phyloP scores from a whole-genome alignment of 331 rosid genomes.

The Quercus phellos region DNA sequence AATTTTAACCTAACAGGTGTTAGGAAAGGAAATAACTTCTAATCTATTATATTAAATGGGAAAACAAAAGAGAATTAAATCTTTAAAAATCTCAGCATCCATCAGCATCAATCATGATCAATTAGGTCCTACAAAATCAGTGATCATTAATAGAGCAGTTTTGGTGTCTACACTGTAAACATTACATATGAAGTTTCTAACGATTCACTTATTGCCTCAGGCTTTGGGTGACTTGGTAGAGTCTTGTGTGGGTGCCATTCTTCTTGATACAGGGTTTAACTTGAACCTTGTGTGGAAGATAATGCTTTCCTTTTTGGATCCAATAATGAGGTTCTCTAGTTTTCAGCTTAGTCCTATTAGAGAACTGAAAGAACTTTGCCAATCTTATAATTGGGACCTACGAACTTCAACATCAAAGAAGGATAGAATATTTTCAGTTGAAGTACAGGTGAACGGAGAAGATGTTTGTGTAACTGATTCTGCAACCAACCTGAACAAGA shows the following conservation, averaged over 20 bases:
- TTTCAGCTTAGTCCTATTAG: constrained; percentile 74
- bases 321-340: constrained; percentile 65
- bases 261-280: constrained; percentile 84
- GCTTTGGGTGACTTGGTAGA: constrained; percentile 89
- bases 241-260: constrained; percentile 86
- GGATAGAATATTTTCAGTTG: constrained; percentile 37
- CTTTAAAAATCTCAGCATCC: too few relatives aligned
- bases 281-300: constrained; percentile 62
- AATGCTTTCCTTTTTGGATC: constrained; percentile 71
- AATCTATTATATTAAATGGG: too few relatives aligned
- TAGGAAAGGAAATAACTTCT: too few relatives aligned
- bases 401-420: constrained; percentile 20
- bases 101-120: too few relatives aligned
- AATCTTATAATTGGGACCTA: constrained; percentile 41
- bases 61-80: too few relatives aligned
- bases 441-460: constrained; percentile 42
- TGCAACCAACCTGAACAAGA: constrained; percentile 40
- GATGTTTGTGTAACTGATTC: constrained; percentile 38
- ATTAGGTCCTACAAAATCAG: too few relatives aligned
- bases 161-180: too few relatives aligned
- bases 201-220: constrained; percentile 43
- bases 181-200: constrained; percentile 4
- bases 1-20: too few relatives aligned
- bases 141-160: too few relatives aligned
- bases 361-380: constrained; percentile 81